Base-by-base conservation (phyloP, 495 filamentous ascomycete species). In the Daldinia loculata region DNA sequence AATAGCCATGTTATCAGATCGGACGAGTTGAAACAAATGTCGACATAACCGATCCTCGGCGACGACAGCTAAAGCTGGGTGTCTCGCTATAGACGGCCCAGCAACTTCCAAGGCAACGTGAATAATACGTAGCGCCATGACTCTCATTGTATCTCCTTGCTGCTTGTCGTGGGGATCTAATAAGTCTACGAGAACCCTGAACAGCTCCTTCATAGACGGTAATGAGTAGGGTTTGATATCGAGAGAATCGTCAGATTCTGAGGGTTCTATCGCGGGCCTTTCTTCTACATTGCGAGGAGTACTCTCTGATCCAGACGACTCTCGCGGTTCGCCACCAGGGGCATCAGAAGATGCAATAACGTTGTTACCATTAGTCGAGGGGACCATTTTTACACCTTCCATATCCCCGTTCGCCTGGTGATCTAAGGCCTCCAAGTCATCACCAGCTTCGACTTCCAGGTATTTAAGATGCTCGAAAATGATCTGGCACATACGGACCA, bases 401-500 rank as follows among this genome's bases (percentile, higher is more conserved):
- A 89, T 90, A 72, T 91, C 86, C 56, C 84, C 86, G 69, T 89
- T 89, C 15, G 86, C 86, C 55, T 87, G 82, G 69, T 85, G 80
- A 74, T 91, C 87, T 67, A 90, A 70, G 41, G 86, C 83, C 36
- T 87, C 83, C 53, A 83, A 71, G 74, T 91, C 84, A 72, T 88
- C 84, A 45, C 87, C 84, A 51, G 86, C 84, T 76, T 92, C 89
- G 36, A 90, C 85, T 74, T 97, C 92, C 17, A 99, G 81, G 67
- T 92, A 86, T 69, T 97, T 96, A 36, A 99, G 80, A 36, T 96
- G 89, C 79, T 92, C 90, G 78, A 99, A 99, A 57, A 98, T 95
- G 64, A 95, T 92, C 79, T 98, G 96, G 76, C 95, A 97, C 95
- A 99, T 99, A 66, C 91, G 91, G 60, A 97, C 91, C 96, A 98